These are phyloP conservation scores for Fusarium nisikadoi DNA, from an alignment of 2,329 filamentous ascomycete genomes.

Conservation along the genomic window DNA sequence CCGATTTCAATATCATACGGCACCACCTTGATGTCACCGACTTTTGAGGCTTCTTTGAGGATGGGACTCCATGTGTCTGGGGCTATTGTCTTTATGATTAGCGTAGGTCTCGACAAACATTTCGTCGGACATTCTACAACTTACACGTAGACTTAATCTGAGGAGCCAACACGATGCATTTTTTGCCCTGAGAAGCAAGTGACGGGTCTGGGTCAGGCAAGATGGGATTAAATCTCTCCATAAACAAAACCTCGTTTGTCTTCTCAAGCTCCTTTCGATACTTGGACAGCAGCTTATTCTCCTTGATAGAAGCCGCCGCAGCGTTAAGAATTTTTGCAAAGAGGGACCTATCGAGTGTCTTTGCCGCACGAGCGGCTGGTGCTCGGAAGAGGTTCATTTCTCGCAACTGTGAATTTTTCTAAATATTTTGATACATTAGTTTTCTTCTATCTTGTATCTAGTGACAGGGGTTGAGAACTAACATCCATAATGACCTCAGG, in stretches of 20 bases:
- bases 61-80: constrained; percentile 80
- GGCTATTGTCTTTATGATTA: constrained; percentile 43
- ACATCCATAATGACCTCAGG: constrained; percentile 48
- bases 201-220: constrained; percentile 68
- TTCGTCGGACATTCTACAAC: constrained; percentile 7
- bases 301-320: constrained; percentile 80
- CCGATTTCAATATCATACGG: constrained; percentile 80
- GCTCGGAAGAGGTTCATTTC: constrained; percentile 76
- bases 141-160: constrained; percentile 64
- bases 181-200: constrained; percentile 65
- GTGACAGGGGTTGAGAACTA: constrained; percentile 35
- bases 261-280: constrained; percentile 74
- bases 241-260: constrained; percentile 71
- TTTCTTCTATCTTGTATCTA: background rate
- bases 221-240: constrained; percentile 73
- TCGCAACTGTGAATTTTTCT: constrained; percentile 46
- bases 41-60: constrained; percentile 74
- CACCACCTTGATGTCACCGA: constrained; percentile 75
- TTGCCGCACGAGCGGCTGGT: constrained; percentile 80
- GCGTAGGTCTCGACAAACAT: background rate
- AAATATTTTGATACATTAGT: constrained; percentile 9
- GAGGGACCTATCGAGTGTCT: constrained; percentile 82
- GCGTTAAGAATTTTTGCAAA: constrained; percentile 82
- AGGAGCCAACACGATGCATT: constrained; percentile 70
- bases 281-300: constrained; percentile 78